phyloP scores from a whole-genome alignment of 2,329 filamentous ascomycete genomes.

The Exophiala xenobiotica region DNA sequence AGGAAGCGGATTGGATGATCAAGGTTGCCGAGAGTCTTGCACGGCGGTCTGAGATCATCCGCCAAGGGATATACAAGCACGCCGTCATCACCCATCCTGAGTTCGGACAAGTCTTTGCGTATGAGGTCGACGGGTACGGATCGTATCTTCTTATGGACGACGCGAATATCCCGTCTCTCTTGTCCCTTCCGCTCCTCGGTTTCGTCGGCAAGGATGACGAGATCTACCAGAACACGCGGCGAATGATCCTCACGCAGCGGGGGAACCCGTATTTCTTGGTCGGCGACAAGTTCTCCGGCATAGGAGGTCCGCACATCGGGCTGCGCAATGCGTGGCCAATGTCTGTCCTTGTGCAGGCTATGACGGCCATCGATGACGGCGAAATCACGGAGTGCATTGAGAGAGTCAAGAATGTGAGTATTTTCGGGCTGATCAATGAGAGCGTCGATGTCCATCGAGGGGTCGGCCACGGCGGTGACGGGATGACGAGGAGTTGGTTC shows the following conservation, averaged over 20 bases:
- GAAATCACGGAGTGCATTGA: slow-evolving; percentile 76
- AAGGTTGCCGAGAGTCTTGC: slow-evolving; percentile 51
- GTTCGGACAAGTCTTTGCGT: slow-evolving; percentile 62
- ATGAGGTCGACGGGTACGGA: slow-evolving; percentile 65
- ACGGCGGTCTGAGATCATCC: slow-evolving; percentile 63
- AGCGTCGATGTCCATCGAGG: slow-evolving; percentile 76
- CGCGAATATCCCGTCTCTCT: slow-evolving; percentile 63
- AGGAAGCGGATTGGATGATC: slow-evolving; percentile 28
- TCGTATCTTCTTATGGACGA: slow-evolving; percentile 65
- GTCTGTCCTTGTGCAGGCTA: slow-evolving; percentile 86
- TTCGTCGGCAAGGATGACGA: slow-evolving; percentile 60
- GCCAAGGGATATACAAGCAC: slow-evolving; percentile 77
- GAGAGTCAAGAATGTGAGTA: slow-evolving; percentile 71
- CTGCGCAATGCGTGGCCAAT: slow-evolving; percentile 95
- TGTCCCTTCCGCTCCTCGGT: slow-evolving; percentile 55
- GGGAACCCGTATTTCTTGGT: slow-evolving; percentile 88
- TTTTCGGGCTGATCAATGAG: slow-evolving; percentile 83
- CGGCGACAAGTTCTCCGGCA: slow-evolving; percentile 76
- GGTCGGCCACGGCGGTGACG: slow-evolving; percentile 38
- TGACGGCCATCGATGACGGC: slow-evolving; percentile 70
- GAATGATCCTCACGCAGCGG: slow-evolving; percentile 69
- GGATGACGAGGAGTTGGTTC: slow-evolving; percentile 91
- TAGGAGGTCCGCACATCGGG: slow-evolving; percentile 80
- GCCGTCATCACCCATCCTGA: slow-evolving; percentile 60
- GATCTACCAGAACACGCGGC: slow-evolving; percentile 84